These are phyloP conservation scores for Colletotrichum shisoi DNA, from an alignment of 2,329 filamentous ascomycete species.

Conservation along the genomic window DNA sequence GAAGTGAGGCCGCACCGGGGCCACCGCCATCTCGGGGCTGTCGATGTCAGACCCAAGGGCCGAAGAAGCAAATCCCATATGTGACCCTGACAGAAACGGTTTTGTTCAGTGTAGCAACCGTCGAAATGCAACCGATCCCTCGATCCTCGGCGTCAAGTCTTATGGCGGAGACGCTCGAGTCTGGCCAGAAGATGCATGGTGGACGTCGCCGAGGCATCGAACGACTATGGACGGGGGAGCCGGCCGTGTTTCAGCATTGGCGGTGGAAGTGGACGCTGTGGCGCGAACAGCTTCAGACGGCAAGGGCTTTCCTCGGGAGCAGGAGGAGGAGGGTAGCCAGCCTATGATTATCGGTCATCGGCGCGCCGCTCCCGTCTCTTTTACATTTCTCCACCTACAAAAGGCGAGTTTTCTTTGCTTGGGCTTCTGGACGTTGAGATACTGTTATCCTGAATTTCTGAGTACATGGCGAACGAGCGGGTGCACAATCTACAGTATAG, in stretches of 20 bases:
- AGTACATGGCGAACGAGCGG: neutral
- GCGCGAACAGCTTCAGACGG: slow-evolving; percentile 35
- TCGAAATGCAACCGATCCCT: neutral
- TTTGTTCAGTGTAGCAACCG: slow-evolving; percentile 10
- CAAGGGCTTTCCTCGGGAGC: slow-evolving; percentile 35
- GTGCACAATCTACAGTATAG: neutral
- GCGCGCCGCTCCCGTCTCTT: neutral
- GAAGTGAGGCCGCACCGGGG: slow-evolving; percentile 11
- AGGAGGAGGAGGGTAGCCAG: slow-evolving; percentile 17
- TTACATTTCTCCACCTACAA: neutral
- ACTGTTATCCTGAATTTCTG: neutral
- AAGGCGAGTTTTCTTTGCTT: no score
- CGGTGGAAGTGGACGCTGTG: slow-evolving; percentile 28
- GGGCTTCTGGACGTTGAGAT: no score
- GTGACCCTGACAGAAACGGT: slow-evolving; percentile 22
- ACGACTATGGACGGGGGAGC: slow-evolving; percentile 21
- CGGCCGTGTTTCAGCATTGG: slow-evolving; percentile 36
- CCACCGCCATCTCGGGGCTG: slow-evolving; percentile 22
- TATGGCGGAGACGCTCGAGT: neutral
- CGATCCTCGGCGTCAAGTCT: neutral
- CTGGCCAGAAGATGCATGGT: neutral
- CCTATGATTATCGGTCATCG: slow-evolving; percentile 11
- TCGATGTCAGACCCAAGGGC: slow-evolving; percentile 25
- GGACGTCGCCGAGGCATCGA: slow-evolving; percentile 31
- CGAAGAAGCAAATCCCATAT: slow-evolving; percentile 24